Percentiles rank a stretch among this genome's conserved stretches.
phyloP scores from a whole-genome alignment of 1,139 yeast genomes.

The Saccharomyces hybrid region DNA sequence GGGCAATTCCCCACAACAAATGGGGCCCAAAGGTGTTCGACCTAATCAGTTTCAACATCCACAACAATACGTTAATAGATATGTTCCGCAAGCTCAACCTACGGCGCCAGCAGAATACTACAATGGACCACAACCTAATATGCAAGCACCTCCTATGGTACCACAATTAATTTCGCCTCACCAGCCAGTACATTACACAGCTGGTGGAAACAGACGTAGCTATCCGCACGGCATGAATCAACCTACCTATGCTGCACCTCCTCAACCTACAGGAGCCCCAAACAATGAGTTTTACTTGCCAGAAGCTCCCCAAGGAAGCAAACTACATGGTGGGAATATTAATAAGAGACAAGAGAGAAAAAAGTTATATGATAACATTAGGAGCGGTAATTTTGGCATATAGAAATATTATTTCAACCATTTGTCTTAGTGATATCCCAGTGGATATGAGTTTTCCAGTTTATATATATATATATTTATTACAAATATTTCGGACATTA shows the following conservation, averaged over 20 bases:
- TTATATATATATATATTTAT: neutral
- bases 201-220: neutral
- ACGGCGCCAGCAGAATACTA: neutral
- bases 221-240: neutral
- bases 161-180: neutral
- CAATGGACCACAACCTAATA: neutral
- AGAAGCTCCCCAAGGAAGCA: constrained; percentile 10
- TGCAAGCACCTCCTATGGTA: neutral
- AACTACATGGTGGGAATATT: constrained; percentile 21
- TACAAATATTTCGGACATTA: no score
- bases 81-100: neutral
- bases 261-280: neutral
- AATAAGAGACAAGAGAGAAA: constrained; percentile 27
- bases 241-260: neutral
- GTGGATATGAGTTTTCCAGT: neutral
- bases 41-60: neutral
- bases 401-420: constrained; percentile 5
- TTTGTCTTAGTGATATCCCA: neutral
- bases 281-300: neutral
- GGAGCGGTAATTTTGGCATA: constrained; percentile 32
- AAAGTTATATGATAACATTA: constrained; percentile 26
- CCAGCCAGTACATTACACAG: neutral
- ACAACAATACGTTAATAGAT: neutral
- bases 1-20: neutral
- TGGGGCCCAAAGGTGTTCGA: neutral